Conservation (phyloP, 768 basidiomycete genomes). For the Suillus tomentosus region DNA sequence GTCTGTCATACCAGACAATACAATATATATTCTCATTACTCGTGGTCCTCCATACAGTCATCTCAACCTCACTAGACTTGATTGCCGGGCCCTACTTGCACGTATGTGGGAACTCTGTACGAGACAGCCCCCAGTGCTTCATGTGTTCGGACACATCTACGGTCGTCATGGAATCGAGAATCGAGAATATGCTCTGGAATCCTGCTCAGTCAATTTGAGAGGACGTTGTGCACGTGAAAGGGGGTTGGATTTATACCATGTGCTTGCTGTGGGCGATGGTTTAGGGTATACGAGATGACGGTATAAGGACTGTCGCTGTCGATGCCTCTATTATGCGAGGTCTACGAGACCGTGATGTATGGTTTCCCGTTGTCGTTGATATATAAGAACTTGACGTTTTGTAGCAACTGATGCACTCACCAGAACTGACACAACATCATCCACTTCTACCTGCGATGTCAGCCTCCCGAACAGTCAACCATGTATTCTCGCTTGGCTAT, state of each 20-base stretch:
- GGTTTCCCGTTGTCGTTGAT: neutral
- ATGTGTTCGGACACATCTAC: constrained; percentile 47
- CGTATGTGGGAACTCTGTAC: constrained; percentile 33
- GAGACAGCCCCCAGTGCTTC: constrained; percentile 31
- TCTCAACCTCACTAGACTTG: constrained; percentile 23
- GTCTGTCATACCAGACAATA: constrained; percentile 30
- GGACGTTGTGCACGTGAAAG: neutral
- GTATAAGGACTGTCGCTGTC: neutral
- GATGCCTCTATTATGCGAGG: neutral
- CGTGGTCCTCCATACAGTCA: constrained; percentile 43
- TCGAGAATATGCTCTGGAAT: constrained; percentile 14
- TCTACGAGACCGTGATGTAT: neutral
- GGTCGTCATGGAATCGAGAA: constrained; percentile 23
- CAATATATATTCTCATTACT: constrained; percentile 43
- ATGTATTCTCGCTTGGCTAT: too few species aligned
- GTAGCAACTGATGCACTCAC: too few species aligned
- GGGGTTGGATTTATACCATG: neutral
- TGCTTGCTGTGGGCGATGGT: neutral
- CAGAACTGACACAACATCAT: too few species aligned
- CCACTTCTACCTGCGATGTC: too few species aligned
- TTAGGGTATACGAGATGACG: neutral
- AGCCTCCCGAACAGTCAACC: too few species aligned
- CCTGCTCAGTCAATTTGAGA: neutral
- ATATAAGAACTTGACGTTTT: neutral
- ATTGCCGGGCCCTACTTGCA: constrained; percentile 28